These are phyloP conservation scores for Colletotrichum gigasporum DNA, from an alignment of 2,329 filamentous ascomycete genomes.

Conservation along the genomic window DNA sequence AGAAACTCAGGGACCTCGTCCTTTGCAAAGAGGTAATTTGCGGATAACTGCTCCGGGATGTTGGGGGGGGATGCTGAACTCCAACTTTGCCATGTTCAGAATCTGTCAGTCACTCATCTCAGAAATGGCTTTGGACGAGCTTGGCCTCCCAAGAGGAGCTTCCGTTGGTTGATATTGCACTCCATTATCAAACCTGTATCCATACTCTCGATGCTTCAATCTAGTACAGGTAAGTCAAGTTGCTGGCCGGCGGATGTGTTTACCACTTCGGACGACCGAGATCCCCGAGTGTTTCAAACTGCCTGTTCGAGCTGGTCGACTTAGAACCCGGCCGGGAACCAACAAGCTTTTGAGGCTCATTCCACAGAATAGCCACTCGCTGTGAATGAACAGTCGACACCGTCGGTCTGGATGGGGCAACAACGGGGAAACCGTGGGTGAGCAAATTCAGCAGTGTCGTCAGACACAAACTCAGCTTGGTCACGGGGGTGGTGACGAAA, in stretches of 20 bases:
- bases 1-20: conserved; percentile 1
- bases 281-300: background rate
- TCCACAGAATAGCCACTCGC: background rate
- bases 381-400: background rate
- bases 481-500: background rate
- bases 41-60: background rate
- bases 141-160: background rate
- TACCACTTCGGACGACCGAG: background rate
- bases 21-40: background rate
- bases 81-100: background rate
- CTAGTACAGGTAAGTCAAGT: background rate
- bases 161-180: background rate
- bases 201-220: background rate
- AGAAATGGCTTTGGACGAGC: background rate
- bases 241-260: background rate
- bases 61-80: background rate
- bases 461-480: background rate
- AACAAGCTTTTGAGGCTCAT: background rate
- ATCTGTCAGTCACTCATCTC: background rate
- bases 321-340: background rate
- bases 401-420: background rate
- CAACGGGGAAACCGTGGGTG: conserved; percentile 1
- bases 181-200: background rate
- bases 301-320: background rate
- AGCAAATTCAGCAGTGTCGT: background rate